Conservation (phyloP, 179 eudicot genomes). For the Spinacia oleracea region DNA sequence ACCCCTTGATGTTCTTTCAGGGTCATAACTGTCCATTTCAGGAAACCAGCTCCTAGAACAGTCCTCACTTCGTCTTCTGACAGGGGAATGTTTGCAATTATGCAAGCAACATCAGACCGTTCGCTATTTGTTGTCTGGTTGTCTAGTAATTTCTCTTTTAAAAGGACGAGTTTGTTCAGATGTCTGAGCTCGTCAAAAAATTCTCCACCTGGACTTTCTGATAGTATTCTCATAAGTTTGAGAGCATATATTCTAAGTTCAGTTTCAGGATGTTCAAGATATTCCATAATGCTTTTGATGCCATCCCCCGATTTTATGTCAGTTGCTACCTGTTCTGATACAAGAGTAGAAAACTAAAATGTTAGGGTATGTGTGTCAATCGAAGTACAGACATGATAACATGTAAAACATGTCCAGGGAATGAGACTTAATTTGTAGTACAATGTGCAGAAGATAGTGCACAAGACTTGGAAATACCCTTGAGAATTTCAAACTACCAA, state of each 20-base stretch:
- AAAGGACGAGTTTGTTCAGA: constrained; percentile 39
- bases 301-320: constrained; percentile 51
- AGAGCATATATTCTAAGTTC: constrained; percentile 44
- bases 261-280: constrained; percentile 46
- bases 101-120: constrained; percentile 52
- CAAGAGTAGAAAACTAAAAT: background rate
- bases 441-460: background rate
- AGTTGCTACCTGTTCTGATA: constrained; percentile 54
- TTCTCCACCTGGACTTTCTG: constrained; percentile 45
- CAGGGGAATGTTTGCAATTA: constrained; percentile 55
- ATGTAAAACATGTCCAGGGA: constrained; percentile 1
- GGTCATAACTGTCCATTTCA: constrained; percentile 47
- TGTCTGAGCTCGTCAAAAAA: constrained; percentile 40
- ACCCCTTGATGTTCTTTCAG: constrained; percentile 39
- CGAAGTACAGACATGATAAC: constrained; percentile 1
- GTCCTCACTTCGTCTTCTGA: constrained; percentile 50
- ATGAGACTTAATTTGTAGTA: background rate
- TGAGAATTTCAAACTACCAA: background rate
- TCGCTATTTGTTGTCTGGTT: constrained; percentile 42
- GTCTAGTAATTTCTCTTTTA: constrained; percentile 47
- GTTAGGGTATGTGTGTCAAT: background rate
- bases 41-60: constrained; percentile 45
- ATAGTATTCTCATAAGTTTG: constrained; percentile 50
- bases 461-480: background rate
- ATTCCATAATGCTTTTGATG: constrained; percentile 41